Conservation (phyloP, 257 asterid genomes). For the Pogostemon cablin region DNA sequence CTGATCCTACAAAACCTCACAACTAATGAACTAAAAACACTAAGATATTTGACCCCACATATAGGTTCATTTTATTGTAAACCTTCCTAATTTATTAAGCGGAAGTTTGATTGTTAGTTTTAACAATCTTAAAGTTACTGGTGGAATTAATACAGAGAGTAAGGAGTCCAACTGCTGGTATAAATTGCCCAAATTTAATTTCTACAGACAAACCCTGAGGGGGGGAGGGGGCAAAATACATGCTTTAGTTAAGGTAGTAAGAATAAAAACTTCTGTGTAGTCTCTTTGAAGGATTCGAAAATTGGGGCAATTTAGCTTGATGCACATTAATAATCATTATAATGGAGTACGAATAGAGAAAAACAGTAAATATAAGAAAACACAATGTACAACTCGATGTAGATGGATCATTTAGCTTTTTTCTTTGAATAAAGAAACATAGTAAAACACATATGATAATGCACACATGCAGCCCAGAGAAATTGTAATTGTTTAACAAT, state of each 20-base stretch:
- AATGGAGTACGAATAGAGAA: background rate
- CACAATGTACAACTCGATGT: slow-evolving; percentile 2
- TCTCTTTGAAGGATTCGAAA: background rate
- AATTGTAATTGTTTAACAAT: background rate
- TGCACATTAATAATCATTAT: no score
- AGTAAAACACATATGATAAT: background rate
- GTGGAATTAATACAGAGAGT: background rate
- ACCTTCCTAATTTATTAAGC: background rate
- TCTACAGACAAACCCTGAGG: background rate
- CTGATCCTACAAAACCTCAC: background rate
- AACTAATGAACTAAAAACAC: background rate
- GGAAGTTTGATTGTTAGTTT: slow-evolving; percentile 6
- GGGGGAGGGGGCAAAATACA: background rate
- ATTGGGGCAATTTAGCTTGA: background rate
- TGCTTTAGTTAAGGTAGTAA: background rate
- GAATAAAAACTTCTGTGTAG: background rate
- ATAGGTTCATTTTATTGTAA: background rate
- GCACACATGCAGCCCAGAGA: background rate
- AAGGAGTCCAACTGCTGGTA: background rate
- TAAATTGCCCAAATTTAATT: background rate
- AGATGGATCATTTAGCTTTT: background rate
- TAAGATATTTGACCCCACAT: background rate
- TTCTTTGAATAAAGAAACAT: slow-evolving; percentile 3
- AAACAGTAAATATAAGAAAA: background rate
- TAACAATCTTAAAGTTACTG: background rate